Conservation (phyloP, 805 yeast genomes). For the Saccharomycopsis guyanensis region DNA sequence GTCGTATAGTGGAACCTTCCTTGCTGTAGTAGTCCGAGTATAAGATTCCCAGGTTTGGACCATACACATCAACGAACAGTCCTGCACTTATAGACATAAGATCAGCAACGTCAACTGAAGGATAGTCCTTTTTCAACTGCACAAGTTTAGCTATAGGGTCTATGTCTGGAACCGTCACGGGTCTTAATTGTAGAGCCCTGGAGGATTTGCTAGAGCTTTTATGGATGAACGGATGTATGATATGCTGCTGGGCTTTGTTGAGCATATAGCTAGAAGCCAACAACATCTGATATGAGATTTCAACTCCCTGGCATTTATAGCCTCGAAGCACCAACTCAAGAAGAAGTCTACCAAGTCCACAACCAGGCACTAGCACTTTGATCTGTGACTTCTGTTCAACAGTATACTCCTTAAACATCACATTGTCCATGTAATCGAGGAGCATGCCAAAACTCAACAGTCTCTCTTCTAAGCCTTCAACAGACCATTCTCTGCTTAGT, state of each 20-base stretch:
- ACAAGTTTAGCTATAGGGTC: constrained; percentile 35
- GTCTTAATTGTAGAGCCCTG: constrained; percentile 42
- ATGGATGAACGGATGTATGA: constrained; percentile 50
- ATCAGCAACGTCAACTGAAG: constrained; percentile 37
- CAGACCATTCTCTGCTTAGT: constrained; percentile 54
- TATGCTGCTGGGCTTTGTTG: constrained; percentile 29
- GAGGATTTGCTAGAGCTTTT: constrained; percentile 38
- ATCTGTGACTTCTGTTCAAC: constrained; percentile 32
- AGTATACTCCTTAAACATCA: too few relatives aligned
- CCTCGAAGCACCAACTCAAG: constrained; percentile 48
- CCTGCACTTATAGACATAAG: constrained; percentile 70
- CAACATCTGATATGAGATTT: constrained; percentile 58
- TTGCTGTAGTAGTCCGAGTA: constrained; percentile 12
- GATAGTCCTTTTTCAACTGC: constrained; percentile 28
- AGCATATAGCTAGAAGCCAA: constrained; percentile 46
- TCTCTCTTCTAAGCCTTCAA: constrained; percentile 44
- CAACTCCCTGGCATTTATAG: constrained; percentile 60
- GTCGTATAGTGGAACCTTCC: constrained; percentile 27
- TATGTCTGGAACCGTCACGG: constrained; percentile 46
- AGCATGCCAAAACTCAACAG: constrained; percentile 32
- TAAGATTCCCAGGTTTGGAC: constrained; percentile 33
- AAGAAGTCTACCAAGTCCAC: constrained; percentile 55
- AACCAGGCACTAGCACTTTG: constrained; percentile 52
- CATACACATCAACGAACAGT: constrained; percentile 60
- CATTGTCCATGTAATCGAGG: constrained; percentile 27